Conservation (phyloP, 768 basidiomycete species). For the Pleurotus salmoneostramineus region DNA sequence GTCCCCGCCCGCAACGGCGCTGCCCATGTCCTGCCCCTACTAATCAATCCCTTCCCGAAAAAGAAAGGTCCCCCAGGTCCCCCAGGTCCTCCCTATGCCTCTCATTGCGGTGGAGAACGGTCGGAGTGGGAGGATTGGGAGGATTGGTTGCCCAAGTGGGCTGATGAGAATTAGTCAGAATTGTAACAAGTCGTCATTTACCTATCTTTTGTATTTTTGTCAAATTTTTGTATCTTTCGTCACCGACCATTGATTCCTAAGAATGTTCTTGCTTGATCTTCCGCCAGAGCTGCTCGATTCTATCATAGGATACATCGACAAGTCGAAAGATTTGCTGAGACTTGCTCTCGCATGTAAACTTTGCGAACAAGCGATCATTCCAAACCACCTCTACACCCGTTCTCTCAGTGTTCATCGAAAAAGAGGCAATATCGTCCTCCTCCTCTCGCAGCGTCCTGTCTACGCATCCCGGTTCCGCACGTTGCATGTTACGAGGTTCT, state of each 20-base stretch:
- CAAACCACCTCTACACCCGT: conserved; percentile 1
- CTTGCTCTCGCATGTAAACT: background rate
- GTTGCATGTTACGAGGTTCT: background rate
- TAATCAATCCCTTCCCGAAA: conserved; percentile 32
- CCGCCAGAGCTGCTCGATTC: conserved; percentile 1
- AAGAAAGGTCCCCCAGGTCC: conserved; percentile 15
- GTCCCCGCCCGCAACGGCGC: conserved; percentile 55
- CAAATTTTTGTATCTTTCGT: no score
- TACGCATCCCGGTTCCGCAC: background rate
- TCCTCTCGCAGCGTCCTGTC: background rate
- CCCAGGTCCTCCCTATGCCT: background rate
- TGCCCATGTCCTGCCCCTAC: conserved; percentile 39
- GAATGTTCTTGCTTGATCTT: background rate
- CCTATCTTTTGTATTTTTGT: no score
- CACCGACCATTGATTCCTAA: background rate
- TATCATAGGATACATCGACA: background rate
- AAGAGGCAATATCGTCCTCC: background rate
- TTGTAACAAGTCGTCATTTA: background rate
- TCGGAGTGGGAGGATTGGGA: conserved; percentile 49
- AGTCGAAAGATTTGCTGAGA: background rate
- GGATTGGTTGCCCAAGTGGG: conserved; percentile 48
- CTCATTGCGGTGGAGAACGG: conserved; percentile 15
- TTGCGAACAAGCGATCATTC: background rate
- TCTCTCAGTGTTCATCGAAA: background rate
- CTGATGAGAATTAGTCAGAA: conserved; percentile 23